Percentiles rank a stretch among this genome's conserved stretches.
These are phyloP conservation scores for Fusarium dimerum DNA, from an alignment of 2,329 filamentous ascomycete species.

Conservation along the genomic window DNA sequence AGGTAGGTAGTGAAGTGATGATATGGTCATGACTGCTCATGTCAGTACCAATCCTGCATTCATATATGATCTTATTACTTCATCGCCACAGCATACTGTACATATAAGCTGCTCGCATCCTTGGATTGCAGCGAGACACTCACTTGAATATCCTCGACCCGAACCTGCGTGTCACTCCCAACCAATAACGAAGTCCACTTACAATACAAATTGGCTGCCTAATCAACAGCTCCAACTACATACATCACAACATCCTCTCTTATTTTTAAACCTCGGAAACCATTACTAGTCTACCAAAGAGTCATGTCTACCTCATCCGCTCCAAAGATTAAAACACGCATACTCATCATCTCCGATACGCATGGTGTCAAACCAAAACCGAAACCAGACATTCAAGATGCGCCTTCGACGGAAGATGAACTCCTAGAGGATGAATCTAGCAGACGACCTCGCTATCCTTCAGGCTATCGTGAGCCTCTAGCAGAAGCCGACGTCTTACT, in stretches of 20 bases:
- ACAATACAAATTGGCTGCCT: no score
- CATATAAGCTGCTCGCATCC: no score
- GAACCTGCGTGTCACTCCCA: no score
- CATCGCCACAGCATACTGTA: no score
- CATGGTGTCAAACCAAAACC: constrained; percentile 30
- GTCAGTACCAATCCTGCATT: no score
- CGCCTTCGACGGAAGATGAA: constrained; percentile 25
- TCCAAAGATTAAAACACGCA: constrained; percentile 34
- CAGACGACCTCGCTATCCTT: not conserved
- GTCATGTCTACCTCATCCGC: constrained; percentile 9
- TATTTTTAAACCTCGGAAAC: not conserved
- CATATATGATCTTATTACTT: no score
- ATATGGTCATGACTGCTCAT: no score
- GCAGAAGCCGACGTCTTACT: constrained; percentile 48
- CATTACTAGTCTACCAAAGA: not conserved
- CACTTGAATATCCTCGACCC: no score
- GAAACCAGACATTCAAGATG: constrained; percentile 9
- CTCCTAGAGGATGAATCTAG: constrained; percentile 15
- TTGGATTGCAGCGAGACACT: no score
- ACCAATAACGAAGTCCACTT: no score
- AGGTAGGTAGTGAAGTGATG: no score
- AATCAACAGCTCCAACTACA: no score
- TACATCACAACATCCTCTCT: not conserved
- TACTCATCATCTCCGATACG: constrained; percentile 43
- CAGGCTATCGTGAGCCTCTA: constrained; percentile 33